Evolutionary conservation across 2,329 filamentous ascomycete species (phyloP).

Genomic region (Aspergillus clavatus): DNA sequence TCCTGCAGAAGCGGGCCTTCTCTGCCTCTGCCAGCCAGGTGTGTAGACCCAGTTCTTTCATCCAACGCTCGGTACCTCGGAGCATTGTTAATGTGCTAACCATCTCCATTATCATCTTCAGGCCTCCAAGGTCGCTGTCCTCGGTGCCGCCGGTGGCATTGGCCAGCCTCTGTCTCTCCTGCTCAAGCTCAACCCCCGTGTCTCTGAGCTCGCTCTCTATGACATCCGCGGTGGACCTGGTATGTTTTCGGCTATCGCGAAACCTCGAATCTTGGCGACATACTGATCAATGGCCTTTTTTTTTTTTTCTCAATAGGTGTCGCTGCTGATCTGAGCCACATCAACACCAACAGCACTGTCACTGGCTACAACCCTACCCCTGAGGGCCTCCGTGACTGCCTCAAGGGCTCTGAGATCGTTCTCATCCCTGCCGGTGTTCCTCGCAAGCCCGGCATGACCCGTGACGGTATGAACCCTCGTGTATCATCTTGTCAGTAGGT

Average conservation of each 20-base stretch:
- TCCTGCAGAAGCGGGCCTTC: constrained; percentile 72
- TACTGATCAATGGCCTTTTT: background rate
- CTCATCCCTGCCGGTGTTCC: constrained; percentile 98
- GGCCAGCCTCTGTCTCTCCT: constrained; percentile 96
- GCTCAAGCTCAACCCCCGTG: constrained; percentile 96
- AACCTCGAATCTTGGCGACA: constrained; percentile 1
- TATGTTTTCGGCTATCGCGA: constrained; percentile 45
- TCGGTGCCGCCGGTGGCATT: constrained; percentile 96
- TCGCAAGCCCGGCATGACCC: constrained; percentile 99
- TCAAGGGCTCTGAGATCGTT: constrained; percentile 87
- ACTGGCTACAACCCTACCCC: constrained; percentile 79
- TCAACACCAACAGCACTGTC: constrained; percentile 97
- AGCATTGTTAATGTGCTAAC: constrained; percentile 12
- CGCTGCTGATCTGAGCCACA: constrained; percentile 94
- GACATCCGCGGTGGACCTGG: constrained; percentile 93
- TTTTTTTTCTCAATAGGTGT: constrained; percentile 66
- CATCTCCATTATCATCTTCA: constrained; percentile 36
- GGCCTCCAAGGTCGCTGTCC: constrained; percentile 96
- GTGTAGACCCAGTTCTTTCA: constrained; percentile 34
- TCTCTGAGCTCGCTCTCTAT: constrained; percentile 91
- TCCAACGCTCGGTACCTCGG: constrained; percentile 9
- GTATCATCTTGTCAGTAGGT: background rate
- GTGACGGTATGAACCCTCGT: constrained; percentile 64
- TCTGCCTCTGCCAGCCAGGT: constrained; percentile 75
- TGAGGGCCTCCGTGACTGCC: constrained; percentile 68